Conservation (phyloP, 192 early-diverging fungal genomes). For the Podila epicladia region DNA sequence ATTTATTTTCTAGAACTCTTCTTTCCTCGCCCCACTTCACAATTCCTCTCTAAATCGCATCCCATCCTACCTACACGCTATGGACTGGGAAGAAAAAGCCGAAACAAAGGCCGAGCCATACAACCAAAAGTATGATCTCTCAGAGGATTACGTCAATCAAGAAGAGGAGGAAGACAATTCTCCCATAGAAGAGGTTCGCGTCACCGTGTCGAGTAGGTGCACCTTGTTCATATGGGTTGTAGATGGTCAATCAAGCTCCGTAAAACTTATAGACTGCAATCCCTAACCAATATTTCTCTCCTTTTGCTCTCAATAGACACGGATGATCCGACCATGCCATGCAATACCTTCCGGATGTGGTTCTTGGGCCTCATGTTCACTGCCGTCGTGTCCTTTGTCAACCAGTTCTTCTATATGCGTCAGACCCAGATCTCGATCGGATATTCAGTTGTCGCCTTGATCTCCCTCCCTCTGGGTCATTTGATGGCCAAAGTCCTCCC, state of each 20-base stretch:
- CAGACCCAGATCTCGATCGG: conserved; percentile 47
- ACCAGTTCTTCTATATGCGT: conserved; percentile 65
- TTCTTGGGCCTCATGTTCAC: conserved; percentile 55
- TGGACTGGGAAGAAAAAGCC: too few relatives aligned
- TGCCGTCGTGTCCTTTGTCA: conserved; percentile 52
- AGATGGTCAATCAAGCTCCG: neutral
- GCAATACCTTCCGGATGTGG: conserved; percentile 63
- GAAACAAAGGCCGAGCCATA: too few relatives aligned
- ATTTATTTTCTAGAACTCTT: too few relatives aligned
- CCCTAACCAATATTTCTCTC: neutral
- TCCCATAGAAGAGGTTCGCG: conserved; percentile 54
- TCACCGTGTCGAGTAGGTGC: conserved; percentile 47
- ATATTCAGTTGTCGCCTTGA: conserved; percentile 55
- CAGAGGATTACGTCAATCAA: conserved; percentile 5
- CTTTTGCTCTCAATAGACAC: conserved; percentile 31
- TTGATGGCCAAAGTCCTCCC: conserved; percentile 54
- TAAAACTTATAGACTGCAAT: neutral
- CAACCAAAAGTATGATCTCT: neutral
- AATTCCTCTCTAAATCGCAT: conserved; percentile 7
- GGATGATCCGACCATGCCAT: conserved; percentile 59
- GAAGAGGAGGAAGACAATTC: conserved; percentile 42
- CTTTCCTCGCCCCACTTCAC: too few relatives aligned
- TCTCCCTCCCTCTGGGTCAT: conserved; percentile 58
- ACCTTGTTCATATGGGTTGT: too few relatives aligned
- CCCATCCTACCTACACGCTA: neutral